Evolutionary conservation across 1,284 basidiomycete genomes (phyloP).

Genomic region (Ceraceosorus guamensis): DNA sequence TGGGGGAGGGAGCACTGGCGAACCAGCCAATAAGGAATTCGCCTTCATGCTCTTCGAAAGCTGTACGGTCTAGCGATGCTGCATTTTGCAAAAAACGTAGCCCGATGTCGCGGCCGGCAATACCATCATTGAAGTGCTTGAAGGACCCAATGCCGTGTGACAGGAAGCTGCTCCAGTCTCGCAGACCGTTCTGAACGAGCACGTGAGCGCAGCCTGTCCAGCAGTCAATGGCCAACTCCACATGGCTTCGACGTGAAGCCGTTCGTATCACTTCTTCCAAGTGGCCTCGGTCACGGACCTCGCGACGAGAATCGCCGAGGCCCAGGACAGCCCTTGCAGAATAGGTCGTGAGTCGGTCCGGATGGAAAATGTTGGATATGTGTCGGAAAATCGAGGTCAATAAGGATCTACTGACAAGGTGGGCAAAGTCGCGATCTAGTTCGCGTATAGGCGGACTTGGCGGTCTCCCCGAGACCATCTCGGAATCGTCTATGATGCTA

Average conservation of each 20-base stretch:
- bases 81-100: constrained; percentile 64
- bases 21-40: constrained; percentile 35
- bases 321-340: background rate
- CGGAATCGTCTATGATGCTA: constrained; percentile 53
- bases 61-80: constrained; percentile 58
- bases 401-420: constrained; percentile 58
- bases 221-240: constrained; percentile 62
- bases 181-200: constrained; percentile 58
- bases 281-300: background rate
- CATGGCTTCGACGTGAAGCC: constrained; percentile 45
- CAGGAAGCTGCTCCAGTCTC: constrained; percentile 65
- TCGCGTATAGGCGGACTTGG: constrained; percentile 25
- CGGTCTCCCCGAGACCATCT: constrained; percentile 45
- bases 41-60: constrained; percentile 15
- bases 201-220: constrained; percentile 71
- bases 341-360: constrained; percentile 15
- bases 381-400: constrained; percentile 61
- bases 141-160: constrained; percentile 59
- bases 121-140: constrained; percentile 57
- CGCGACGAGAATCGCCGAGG: background rate
- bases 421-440: constrained; percentile 20
- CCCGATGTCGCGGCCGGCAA: constrained; percentile 60
- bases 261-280: constrained; percentile 26
- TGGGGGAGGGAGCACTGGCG: constrained; percentile 24
- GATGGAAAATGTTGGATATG: constrained; percentile 55